Base-by-base conservation (phyloP, 345 rosid species). In the Populus euphratica region DNA sequence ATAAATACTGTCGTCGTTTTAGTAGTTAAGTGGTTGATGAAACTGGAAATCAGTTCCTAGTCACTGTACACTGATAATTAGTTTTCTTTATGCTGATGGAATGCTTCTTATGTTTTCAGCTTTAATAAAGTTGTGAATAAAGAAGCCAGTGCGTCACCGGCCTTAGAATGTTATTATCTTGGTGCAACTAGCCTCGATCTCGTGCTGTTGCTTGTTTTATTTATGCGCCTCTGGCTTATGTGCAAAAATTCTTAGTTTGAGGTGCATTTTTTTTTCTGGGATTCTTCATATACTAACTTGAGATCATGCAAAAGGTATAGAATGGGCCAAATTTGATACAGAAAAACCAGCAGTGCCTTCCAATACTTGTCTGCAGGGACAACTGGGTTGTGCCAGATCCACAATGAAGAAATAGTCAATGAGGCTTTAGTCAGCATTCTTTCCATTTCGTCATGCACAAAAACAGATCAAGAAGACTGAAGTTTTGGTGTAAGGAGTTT, bases 31-130 rank as follows among this genome's bases (percentile, higher is more conserved):
- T 21, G 64, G 64, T 23, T 59, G 27, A 23, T 59, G 29, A 59
- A 59, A 23, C 4, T 23, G 14, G 16, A 59, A n/a, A 25, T 23
- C 12, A 59, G 64, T 59, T 59, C 29, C 29, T 23, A 59, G 29
- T 23, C 64, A 59, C 64, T 59, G 25, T 59, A n/a, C 64, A 59
- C 9, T 5, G 29, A 23, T 23, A 23, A 59, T 59, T 59, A 23
- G 16, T 9, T 93, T 94, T 75, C 93, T 94, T 44, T 91, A 93
- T 5, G 86, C 98, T 0, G 65, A 91, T 43, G 97, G 97, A 71
- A 95, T 92, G 99, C 94, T 95, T 77, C 90, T 95, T 0, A 96
- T 92, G 72, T 89, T 95, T 27, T 96, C 94, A 36, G 98, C 99
- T 59, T 93, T 95, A 81, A 86, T 95, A 76, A 91, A 70, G 78